Base-by-base conservation (phyloP, 2,329 filamentous ascomycete genomes). In the Aureobasidium pullulans region DNA sequence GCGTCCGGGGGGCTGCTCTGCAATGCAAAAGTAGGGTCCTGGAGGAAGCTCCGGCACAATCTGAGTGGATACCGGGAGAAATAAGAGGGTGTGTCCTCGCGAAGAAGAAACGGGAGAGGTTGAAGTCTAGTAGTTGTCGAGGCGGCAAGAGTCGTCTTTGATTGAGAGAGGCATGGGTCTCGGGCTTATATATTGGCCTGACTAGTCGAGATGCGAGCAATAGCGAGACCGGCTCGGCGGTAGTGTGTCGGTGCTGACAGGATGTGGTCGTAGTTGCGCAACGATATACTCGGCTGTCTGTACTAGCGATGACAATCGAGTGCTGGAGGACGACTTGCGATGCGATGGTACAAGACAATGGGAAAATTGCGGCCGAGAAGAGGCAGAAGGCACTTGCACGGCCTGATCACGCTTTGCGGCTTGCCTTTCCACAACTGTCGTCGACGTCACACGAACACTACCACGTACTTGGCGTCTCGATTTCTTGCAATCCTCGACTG, bases 211-310 rank as follows among this genome's bases (percentile, higher is more conserved):
- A 6, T 32, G 16, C 32, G 16, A n/a, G 52, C 40, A 44, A 56
- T 39, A 37, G 19, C 39, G 31, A 44, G 52, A 8, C 52, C 39
- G 31, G 40, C 39, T 56, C 52, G 52, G 39, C 52, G 52, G 11
- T 56, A 23, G 23, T 43, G 52, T n/a, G 4, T 44, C 40, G 23
- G 52, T 11, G n/a, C 52, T 53, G 49, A 42, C 49, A 42, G 28
- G 49, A 23, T 15, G 37, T 19, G 37, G 23, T 32, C n/a, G 49
- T 44, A 36, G 52, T 56, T 56, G 52, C 52, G 52, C 52, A 36
- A 56, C 39, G 36, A 56, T 56, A 44, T 56, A 44, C 31, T 32
- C 15, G 8, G 6, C 39, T 43, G 31, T 56, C 52, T 40, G 52
- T 56, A 40, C 52, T 56, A 44, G 50, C 52, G 39, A 56, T 31